Percentiles rank a stretch among this genome's conserved stretches.
These are phyloP conservation scores for Globisporangium uncinulatum DNA, from an alignment of 352 stramenopile genomes.

Conservation along the genomic window DNA sequence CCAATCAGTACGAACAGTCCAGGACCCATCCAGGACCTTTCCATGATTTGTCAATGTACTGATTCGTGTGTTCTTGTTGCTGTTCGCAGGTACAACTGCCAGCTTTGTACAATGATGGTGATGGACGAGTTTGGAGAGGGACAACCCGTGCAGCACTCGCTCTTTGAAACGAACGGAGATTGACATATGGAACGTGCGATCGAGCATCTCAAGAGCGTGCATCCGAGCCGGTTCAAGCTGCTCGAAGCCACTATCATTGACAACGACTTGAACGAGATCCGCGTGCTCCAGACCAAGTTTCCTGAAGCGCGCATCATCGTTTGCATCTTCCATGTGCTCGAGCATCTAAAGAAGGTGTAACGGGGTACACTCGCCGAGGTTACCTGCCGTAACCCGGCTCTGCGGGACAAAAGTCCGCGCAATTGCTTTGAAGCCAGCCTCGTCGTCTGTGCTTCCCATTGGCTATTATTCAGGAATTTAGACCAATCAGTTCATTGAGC, in stretches of 20 bases:
- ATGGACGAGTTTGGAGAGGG: constrained; percentile 17
- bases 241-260: constrained; percentile 18
- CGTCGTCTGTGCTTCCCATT: too few species aligned
- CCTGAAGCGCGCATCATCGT: constrained; percentile 12
- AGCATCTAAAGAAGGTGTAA: constrained; percentile 12
- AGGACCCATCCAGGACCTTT: too few species aligned
- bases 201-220: constrained; percentile 8
- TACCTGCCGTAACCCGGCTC: too few species aligned
- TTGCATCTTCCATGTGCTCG: constrained; percentile 25
- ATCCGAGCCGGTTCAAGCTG: constrained; percentile 5
- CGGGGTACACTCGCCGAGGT: too few species aligned
- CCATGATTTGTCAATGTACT: too few species aligned
- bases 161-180: constrained; percentile 15
- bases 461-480: too few species aligned
- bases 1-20: constrained; percentile 7
- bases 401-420: too few species aligned
- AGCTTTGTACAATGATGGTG: constrained; percentile 16
- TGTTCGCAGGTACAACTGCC: constrained; percentile 22
- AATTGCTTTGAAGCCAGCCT: too few species aligned
- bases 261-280: constrained; percentile 25
- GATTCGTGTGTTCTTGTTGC: too few species aligned
- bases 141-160: constrained; percentile 11
- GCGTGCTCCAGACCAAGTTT: constrained; percentile 11
- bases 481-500: too few species aligned
- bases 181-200: constrained; percentile 17